phyloP scores from a whole-genome alignment of 2,329 filamentous ascomycete genomes.

The Lasiodiplodia citricola region DNA sequence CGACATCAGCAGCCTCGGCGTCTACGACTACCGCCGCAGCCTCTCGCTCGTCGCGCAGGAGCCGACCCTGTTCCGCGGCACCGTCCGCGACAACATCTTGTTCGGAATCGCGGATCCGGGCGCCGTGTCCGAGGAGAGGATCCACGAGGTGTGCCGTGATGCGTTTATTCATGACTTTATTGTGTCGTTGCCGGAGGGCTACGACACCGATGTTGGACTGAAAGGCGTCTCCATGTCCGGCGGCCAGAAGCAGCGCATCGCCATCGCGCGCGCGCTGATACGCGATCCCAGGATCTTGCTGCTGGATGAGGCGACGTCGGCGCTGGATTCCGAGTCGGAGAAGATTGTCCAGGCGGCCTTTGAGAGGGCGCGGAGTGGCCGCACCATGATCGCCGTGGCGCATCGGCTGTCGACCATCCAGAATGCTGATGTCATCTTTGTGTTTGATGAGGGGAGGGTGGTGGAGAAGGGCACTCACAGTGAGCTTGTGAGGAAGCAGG shows the following conservation, averaged over 20 bases:
- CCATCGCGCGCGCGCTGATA: constrained; percentile 84
- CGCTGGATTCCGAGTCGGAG: constrained; percentile 56
- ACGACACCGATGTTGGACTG: constrained; percentile 82
- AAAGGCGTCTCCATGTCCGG: constrained; percentile 86
- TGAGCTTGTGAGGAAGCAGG: constrained; percentile 47
- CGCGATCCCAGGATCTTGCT: constrained; percentile 81
- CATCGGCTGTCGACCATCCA: constrained; percentile 92
- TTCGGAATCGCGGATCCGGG: no score
- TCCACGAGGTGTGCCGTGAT: constrained; percentile 82
- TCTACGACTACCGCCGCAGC: constrained; percentile 76
- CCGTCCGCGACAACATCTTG: constrained; percentile 83
- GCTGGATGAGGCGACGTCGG: constrained; percentile 38
- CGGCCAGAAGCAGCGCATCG: constrained; percentile 90
- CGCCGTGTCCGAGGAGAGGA: constrained; percentile 68
- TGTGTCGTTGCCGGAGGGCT: constrained; percentile 65
- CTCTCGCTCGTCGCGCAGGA: constrained; percentile 89
- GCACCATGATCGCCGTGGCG: constrained; percentile 94
- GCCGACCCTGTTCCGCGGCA: constrained; percentile 87
- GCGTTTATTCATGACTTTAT: constrained; percentile 42
- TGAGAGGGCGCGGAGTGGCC: constrained; percentile 80
- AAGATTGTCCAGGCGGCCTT: constrained; percentile 81
- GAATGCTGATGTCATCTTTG: constrained; percentile 92
- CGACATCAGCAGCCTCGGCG: constrained; percentile 73
- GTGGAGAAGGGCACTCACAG: constrained; percentile 87
- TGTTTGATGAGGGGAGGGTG: constrained; percentile 87